phyloP scores from a whole-genome alignment of 2,329 filamentous ascomycete species.

The Rugonectria rugulosa region DNA sequence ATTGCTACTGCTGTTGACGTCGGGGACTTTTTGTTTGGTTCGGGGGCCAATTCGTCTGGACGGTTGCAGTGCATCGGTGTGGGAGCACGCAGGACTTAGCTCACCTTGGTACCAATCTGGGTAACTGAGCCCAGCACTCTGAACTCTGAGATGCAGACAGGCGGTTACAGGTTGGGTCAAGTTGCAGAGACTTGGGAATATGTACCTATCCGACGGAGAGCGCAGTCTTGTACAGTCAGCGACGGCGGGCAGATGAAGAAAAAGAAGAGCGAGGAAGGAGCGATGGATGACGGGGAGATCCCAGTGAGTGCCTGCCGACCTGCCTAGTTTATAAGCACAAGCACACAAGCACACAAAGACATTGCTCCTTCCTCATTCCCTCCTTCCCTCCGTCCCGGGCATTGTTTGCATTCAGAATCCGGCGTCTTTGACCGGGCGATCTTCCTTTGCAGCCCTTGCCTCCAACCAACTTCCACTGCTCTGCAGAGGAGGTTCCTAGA shows the following conservation, averaged over 20 bases:
- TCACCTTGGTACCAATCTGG: too few species aligned
- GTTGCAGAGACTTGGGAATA: too few species aligned
- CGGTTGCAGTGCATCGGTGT: constrained; percentile 11
- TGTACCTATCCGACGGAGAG: too few species aligned
- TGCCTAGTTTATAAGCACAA: constrained; percentile 22
- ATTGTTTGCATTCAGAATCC: constrained; percentile 1
- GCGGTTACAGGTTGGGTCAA: too few species aligned
- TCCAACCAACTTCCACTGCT: too few species aligned
- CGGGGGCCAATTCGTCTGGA: neutral
- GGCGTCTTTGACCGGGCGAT: neutral
- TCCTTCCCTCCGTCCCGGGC: constrained; percentile 1
- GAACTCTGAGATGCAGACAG: too few species aligned
- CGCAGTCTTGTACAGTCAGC: too few species aligned
- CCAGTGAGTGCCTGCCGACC: constrained; percentile 1
- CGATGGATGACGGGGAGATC: neutral
- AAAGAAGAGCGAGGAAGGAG: neutral
- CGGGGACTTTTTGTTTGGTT: neutral
- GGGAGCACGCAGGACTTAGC: too few species aligned
- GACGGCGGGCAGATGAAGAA: neutral
- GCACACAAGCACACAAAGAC: constrained; percentile 14
- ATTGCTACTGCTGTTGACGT: neutral
- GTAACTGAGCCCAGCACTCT: too few species aligned
- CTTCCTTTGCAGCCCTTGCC: neutral
- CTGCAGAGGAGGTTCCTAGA: too few species aligned
- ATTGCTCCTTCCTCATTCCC: constrained; percentile 7